Evolutionary conservation across 23 red algal species (phyloP).

Genomic region (Gracilaria gracilis): DNA sequence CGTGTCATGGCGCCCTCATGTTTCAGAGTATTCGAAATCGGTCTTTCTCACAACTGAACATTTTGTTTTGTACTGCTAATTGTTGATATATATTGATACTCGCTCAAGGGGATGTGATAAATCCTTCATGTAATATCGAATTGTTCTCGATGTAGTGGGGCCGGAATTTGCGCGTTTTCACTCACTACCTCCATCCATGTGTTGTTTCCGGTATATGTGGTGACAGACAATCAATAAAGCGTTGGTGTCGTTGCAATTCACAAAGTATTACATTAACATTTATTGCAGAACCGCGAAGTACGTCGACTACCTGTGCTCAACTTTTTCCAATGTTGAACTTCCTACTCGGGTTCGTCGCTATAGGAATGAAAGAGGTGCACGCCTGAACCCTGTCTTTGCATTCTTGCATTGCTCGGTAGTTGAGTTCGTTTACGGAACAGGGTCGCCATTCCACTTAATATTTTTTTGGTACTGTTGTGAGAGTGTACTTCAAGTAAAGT

Average conservation of each 20-base stretch:
- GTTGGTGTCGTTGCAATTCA: neutral
- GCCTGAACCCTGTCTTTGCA: too few relatives aligned
- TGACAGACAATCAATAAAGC: neutral
- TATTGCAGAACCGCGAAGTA: too few relatives aligned
- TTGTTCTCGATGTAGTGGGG: neutral
- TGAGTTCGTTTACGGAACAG: too few relatives aligned
- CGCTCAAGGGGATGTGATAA: neutral
- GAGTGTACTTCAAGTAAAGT: too few relatives aligned
- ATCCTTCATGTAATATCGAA: conserved; percentile 6
- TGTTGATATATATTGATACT: neutral
- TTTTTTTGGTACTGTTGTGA: too few relatives aligned
- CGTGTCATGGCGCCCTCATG: neutral
- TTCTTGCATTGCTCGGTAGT: too few relatives aligned
- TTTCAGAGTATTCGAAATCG: neutral
- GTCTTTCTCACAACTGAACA: neutral
- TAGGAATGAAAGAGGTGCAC: too few relatives aligned
- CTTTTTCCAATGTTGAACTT: too few relatives aligned
- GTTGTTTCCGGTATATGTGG: conserved; percentile 13
- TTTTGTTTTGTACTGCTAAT: conserved; percentile 9
- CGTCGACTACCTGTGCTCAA: too few relatives aligned
- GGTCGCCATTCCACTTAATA: too few relatives aligned
- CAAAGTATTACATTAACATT: neutral
- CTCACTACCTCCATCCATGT: neutral
- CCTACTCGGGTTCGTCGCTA: too few relatives aligned
- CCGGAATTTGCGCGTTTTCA: neutral